Evolutionary conservation across 1,139 yeast genomes (phyloP).

Genomic region (Yamadazyma blattariae): DNA sequence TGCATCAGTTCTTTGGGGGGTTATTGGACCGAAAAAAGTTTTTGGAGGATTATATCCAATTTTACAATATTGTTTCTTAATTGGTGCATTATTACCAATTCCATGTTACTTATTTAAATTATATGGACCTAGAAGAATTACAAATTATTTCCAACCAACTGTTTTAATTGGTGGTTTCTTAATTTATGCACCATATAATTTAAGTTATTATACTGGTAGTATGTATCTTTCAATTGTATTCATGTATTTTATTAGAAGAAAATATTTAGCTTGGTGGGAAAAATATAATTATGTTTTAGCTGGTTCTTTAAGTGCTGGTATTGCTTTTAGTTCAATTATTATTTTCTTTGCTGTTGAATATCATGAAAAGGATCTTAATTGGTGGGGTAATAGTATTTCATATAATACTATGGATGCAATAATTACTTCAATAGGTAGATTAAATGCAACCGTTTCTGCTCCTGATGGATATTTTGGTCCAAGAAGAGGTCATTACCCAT

Average conservation of each 20-base stretch:
- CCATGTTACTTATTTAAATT: too few relatives aligned
- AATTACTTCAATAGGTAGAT: slow-evolving; percentile 1
- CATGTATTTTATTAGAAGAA: slow-evolving; percentile 44
- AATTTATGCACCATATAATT: too few relatives aligned
- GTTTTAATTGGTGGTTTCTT: too few relatives aligned
- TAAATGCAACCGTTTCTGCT: slow-evolving; percentile 17
- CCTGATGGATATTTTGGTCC: slow-evolving; percentile 49
- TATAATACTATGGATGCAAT: slow-evolving; percentile 8
- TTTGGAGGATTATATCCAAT: slow-evolving; percentile 47
- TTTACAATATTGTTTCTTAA: slow-evolving; percentile 49
- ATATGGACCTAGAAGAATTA: too few relatives aligned
- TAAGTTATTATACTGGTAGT: too few relatives aligned
- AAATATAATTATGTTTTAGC: too few relatives aligned
- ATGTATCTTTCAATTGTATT: too few relatives aligned
- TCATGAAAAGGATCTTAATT: slow-evolving; percentile 33
- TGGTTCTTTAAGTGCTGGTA: too few relatives aligned
- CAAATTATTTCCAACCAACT: too few relatives aligned
- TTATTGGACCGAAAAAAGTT: slow-evolving; percentile 54
- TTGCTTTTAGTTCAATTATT: too few relatives aligned
- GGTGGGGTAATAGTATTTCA: slow-evolving; percentile 61
- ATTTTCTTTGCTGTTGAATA: too few relatives aligned
- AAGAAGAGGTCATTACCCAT: slow-evolving; percentile 20
- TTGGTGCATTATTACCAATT: slow-evolving; percentile 48
- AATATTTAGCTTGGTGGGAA: too few relatives aligned
- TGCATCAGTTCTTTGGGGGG: slow-evolving; percentile 63